Percentiles rank a stretch among this genome's conserved stretches.
phyloP scores from a whole-genome alignment of 345 rosid genomes.

The Firmiana major region DNA sequence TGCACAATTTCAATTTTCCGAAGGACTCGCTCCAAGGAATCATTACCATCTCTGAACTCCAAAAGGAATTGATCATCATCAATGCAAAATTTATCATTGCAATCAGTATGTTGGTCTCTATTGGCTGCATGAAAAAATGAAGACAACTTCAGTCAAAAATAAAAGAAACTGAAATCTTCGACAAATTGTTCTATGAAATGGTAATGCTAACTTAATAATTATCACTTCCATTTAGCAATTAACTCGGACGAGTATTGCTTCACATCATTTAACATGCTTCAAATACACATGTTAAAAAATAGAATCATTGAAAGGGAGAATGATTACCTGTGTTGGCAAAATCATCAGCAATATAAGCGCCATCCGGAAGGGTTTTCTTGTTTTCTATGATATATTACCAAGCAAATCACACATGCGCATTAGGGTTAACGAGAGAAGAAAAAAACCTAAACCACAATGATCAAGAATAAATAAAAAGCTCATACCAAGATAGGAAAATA shows the following conservation, averaged over 20 bases:
- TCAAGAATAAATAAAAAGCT: slow-evolving; percentile 16
- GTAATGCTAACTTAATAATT: not conserved
- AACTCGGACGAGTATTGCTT: too few relatives aligned
- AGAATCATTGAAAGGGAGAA: not conserved
- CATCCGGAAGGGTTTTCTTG: slow-evolving; percentile 59
- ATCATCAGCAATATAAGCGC: slow-evolving; percentile 50
- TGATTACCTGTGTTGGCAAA: slow-evolving; percentile 47
- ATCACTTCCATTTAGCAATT: too few relatives aligned
- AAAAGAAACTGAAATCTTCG: not conserved
- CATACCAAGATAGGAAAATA: slow-evolving; percentile 69
- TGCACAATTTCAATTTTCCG: slow-evolving; percentile 62
- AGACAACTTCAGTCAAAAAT: slow-evolving; percentile 8
- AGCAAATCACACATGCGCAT: not conserved
- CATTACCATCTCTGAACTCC: slow-evolving; percentile 46
- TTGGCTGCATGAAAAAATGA: slow-evolving; percentile 29
- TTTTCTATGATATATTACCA: slow-evolving; percentile 49
- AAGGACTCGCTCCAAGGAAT: slow-evolving; percentile 57
- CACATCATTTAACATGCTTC: too few relatives aligned
- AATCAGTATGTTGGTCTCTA: slow-evolving; percentile 36
- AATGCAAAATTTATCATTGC: slow-evolving; percentile 32
- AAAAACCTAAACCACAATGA: slow-evolving; percentile 18
- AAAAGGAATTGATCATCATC: slow-evolving; percentile 36
- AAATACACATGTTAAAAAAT: not conserved
- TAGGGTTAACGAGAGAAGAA: not conserved
- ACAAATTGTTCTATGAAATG: not conserved